Evolutionary conservation across 768 basidiomycete genomes (phyloP), one percentile per base, ranked within the genome.

Genomic region (Mrakia hoshinonis): DNA sequence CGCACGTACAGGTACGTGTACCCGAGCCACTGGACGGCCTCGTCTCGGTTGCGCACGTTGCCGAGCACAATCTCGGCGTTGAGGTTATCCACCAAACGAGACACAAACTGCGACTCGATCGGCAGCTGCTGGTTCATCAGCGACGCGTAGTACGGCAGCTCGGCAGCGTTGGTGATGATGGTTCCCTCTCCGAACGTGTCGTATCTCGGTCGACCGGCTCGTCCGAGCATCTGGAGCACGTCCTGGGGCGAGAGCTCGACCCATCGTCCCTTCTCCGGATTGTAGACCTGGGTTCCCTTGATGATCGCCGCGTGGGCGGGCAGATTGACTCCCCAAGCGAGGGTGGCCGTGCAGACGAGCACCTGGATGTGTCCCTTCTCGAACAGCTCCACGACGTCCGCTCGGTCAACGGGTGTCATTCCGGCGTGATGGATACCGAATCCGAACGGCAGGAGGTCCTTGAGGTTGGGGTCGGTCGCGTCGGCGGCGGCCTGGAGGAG

Each of bases 241-340:
- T 98, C 96, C 79, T 98, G 96, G 0, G 89, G 87, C 1, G 91
- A 94, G 7, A 98, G 81, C 79, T 98, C 96, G 5, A 90, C 89
- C 96, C 96, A 99, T 4, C 90, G 87, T 24, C 96, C 96, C 81
- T 98, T 96, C 81, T 96, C 94, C 0, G 96, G 96, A 79, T 96
- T 97, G 81, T 98, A 99, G 73, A 98, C 94, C 81, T 98, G 94
- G 0, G 96, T 98, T n/a, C 96, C 96, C 79, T 98, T 99, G 84
- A 99, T 97, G 82, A 98, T 92, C 81, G 97, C 95, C 10, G 92
- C 89, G 74, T 98, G 96, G 0, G 94, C 95, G 3, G 96, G 96
- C 0, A 98, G 82, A 78, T 99, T 99, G 81, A 99, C 95, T 82
- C 95, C 96, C 96, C 96, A 99, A 0, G 96, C 96, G 47, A 99